Evolutionary conservation across 1,139 yeast species (phyloP), one percentile per base, ranked within the genome.

Genomic region (Pneumocystis oryctolagi): DNA sequence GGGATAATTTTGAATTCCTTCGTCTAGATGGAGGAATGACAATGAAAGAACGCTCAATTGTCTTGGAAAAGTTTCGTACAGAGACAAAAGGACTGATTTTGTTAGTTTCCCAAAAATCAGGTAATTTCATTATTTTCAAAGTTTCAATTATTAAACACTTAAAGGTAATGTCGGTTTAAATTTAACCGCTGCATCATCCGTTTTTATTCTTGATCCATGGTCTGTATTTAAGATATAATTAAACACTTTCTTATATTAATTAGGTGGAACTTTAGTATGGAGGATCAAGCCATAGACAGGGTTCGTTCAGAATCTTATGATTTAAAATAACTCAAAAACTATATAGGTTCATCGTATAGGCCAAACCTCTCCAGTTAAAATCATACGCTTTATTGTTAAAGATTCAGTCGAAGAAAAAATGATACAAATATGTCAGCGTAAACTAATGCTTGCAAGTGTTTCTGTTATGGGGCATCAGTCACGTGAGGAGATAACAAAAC

Each of bases 151-250:
- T 25, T 47, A 9, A 47, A 47, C n/a, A 25, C 25, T 47, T 25
- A 25, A 47, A 47, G 55, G 55, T 16, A 25, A 97, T 3, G 96
- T 90, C 8, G 98, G 98, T 0, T 78, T 92, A 67, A 92, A 92
- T 71, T 76, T 92, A 66, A 90, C 96, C 0, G 82, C 85, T 60
- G 96, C 97, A 0, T 85, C 88, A 0, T 80, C 82, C 59, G 97
- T 95, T 8, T 89, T 84, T 70, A 79, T 92, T 82, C 87, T 92
- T 90, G 97, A 92, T 70, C 97, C 97, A 0, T 92, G 96, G 55
- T 47, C 25, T 47, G 55, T 20, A 47, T 25, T 8, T 9, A 14
- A 14, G 3, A 25, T 47, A 47, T 47, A 25, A 47, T 47, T 47
- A 28, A 28, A 8, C 20, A 12, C 8, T 16, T 42, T 42, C 30